Base-by-base conservation (phyloP, 768 basidiomycete species). In the Tylopilus sp. region DNA sequence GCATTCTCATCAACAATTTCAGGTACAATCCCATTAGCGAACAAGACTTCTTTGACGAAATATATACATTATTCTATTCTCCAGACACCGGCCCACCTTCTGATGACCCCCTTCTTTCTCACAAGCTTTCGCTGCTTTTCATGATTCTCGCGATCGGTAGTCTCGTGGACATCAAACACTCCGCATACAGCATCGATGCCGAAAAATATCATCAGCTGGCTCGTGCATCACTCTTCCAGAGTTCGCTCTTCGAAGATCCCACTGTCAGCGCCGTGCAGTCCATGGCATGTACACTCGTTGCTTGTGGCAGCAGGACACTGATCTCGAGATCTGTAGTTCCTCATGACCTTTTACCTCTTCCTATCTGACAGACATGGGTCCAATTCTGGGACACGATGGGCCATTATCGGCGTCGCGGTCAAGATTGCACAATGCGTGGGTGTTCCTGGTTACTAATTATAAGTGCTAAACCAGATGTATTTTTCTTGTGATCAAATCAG, bases 321-420 rank as follows among this genome's bases (percentile, higher is more conserved):
- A 64, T 31, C 4, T 23, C 17, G 9, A 2, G 4, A 71, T 18
- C 47, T 36, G 26, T 53, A 86, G 84, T 82, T 78, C 63, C 71
- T 86, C 52, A 86, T 86, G 83, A 78, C 82, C 10, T 84, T 77
- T 61, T 86, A 85, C 60, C 73, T 86, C 31, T 86, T 85, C 69
- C 72, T 86, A 46, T 76, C 78, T 50, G 84, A 86, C 68, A 77
- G 84, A 54, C 82, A 86, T 67, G 84, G 83, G 13, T 80, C 79
- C 28, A 78, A 74, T 59, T 81, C 82, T 60, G 82, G 82, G 12
- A 75, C 80, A 28, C 76, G 84, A 35, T 86, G 83, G 83, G 79
- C 79, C 6, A 77, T 82, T 47, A 84, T 85, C 74, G 85, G 85
- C 15, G 74, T 85, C 44, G 81, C 83, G 40, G 79, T 86, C 54